Percentiles rank a stretch among this genome's conserved stretches.
Evolutionary conservation across 495 filamentous ascomycete genomes (phyloP).

Genomic region (Aspergillus carlsbadensis): DNA sequence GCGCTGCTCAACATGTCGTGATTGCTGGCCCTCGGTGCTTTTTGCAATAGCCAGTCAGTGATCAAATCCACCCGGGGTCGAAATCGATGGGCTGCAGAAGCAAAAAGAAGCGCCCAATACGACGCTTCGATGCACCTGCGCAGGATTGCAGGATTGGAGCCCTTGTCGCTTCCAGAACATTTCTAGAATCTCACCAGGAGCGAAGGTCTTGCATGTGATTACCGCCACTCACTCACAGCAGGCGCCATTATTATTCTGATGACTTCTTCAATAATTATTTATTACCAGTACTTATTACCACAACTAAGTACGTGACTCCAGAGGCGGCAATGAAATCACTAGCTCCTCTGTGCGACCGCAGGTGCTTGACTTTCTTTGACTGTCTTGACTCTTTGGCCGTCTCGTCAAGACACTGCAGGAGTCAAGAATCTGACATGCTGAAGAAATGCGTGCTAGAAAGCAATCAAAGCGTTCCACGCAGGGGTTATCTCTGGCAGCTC

Average conservation of each 20-base stretch:
- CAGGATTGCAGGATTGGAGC: conserved; percentile 4
- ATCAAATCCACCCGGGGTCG: not conserved
- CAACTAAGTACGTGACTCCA: too few relatives aligned
- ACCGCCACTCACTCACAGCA: not conserved
- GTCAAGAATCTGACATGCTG: conserved; percentile 15
- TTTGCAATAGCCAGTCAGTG: not conserved
- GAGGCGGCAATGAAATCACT: not conserved
- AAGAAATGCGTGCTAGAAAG: conserved; percentile 9
- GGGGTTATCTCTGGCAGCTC: conserved; percentile 4
- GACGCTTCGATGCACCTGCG: not conserved
- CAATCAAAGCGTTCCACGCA: conserved; percentile 6
- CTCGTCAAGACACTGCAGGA: not conserved
- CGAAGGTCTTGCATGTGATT: conserved; percentile 9
- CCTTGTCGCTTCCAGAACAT: conserved; percentile 12
- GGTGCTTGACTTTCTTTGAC: not conserved
- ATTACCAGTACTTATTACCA: not conserved
- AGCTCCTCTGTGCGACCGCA: not conserved
- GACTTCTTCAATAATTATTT: not conserved
- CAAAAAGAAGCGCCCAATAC: conserved; percentile 3
- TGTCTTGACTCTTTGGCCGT: not conserved
- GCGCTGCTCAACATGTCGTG: not conserved
- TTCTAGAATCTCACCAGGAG: conserved; percentile 14
- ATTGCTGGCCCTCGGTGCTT: not conserved
- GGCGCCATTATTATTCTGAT: not conserved
- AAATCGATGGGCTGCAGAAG: conserved; percentile 8